Evolutionary conservation across 805 yeast genomes (phyloP).

Genomic region (Pichia nakasei): DNA sequence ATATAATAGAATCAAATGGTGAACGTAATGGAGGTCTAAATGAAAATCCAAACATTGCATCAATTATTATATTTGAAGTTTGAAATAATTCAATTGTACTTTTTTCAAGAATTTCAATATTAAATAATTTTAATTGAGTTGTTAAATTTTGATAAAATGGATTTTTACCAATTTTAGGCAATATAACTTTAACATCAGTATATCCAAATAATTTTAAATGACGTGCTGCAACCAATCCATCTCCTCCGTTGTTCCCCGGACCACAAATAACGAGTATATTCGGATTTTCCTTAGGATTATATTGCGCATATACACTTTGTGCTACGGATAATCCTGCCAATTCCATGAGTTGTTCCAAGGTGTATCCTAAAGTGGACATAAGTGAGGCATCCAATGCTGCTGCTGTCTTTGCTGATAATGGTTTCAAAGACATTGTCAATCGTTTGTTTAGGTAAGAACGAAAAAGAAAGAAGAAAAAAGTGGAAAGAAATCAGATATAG

Average conservation of each 20-base stretch:
- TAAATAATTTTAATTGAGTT: constrained; percentile 58
- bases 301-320: constrained; percentile 63
- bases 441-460: no score
- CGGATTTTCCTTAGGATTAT: constrained; percentile 40
- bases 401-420: constrained; percentile 49
- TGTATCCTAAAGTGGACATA: constrained; percentile 71
- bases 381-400: constrained; percentile 74
- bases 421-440: no score
- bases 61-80: constrained; percentile 48
- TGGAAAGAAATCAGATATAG: no score
- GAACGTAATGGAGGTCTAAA: constrained; percentile 80
- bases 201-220: constrained; percentile 79
- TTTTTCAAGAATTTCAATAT: constrained; percentile 44
- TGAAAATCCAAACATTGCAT: constrained; percentile 88
- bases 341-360: constrained; percentile 89
- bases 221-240: constrained; percentile 92
- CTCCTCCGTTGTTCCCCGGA: constrained; percentile 97
- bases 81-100: constrained; percentile 17
- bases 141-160: constrained; percentile 51
- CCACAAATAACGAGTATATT: constrained; percentile 63
- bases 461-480: no score
- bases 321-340: constrained; percentile 94
- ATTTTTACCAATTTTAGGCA: constrained; percentile 61
- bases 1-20: constrained; percentile 53
- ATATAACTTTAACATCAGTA: constrained; percentile 56